Evolutionary conservation across 768 basidiomycete genomes (phyloP).

Genomic region (Trametes coccinea): DNA sequence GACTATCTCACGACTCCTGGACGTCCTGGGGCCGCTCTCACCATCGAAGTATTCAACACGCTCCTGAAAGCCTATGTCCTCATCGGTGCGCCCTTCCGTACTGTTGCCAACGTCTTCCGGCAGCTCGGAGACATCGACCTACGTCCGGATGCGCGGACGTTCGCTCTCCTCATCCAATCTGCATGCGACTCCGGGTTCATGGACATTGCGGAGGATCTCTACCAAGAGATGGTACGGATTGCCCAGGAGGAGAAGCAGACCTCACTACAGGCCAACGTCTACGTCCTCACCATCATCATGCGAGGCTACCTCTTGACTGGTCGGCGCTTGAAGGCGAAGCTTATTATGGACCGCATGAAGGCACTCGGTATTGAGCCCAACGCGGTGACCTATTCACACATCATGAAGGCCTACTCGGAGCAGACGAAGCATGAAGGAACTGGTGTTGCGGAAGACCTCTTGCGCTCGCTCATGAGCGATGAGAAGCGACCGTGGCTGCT

Average conservation of each 20-base stretch:
- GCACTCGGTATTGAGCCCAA: constrained; percentile 63
- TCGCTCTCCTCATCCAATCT: constrained; percentile 74
- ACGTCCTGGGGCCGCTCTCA: constrained; percentile 40
- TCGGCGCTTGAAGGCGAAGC: constrained; percentile 55
- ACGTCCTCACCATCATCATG: constrained; percentile 75
- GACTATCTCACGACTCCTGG: constrained; percentile 51
- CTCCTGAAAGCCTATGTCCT: constrained; percentile 83
- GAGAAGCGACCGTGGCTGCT: constrained; percentile 38
- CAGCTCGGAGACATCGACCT: constrained; percentile 50
- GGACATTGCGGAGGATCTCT: constrained; percentile 63
- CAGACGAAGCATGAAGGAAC: constrained; percentile 52
- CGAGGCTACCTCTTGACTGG: constrained; percentile 63
- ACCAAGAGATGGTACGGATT: constrained; percentile 63
- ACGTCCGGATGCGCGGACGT: constrained; percentile 63
- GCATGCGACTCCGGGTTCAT: constrained; percentile 75
- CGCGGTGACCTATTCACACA: constrained; percentile 64
- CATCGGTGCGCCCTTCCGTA: constrained; percentile 71
- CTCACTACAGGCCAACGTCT: constrained; percentile 49
- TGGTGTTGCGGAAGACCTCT: constrained; percentile 63
- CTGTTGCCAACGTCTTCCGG: constrained; percentile 63
- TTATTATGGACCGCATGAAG: constrained; percentile 72
- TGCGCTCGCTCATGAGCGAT: constrained; percentile 47
- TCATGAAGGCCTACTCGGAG: constrained; percentile 62
- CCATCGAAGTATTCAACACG: constrained; percentile 70
- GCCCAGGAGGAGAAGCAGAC: constrained; percentile 36